Percentiles rank a stretch among this genome's conserved stretches.
phyloP scores from a whole-genome alignment of 1,284 basidiomycete species.

The Xerocomus nothofagi region DNA sequence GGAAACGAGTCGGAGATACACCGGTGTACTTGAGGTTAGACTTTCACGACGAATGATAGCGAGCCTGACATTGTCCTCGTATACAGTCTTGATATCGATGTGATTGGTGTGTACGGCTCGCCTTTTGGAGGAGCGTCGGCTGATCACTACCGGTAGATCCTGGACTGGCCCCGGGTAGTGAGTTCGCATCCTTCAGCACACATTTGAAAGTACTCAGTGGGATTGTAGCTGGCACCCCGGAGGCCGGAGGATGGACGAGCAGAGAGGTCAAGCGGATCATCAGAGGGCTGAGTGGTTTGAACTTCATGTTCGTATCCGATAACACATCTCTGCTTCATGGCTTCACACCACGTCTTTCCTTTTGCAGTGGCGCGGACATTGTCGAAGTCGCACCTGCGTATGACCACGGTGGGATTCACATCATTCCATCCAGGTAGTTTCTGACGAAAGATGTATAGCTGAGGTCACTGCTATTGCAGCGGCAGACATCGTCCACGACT shows the following conservation, averaged over 20 bases:
- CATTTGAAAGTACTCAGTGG: constrained; percentile 7
- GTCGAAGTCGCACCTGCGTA: constrained; percentile 85
- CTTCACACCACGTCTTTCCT: background rate
- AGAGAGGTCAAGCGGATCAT: constrained; percentile 78
- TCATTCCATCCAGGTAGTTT: constrained; percentile 28
- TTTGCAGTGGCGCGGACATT: constrained; percentile 39
- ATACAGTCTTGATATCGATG: constrained; percentile 71
- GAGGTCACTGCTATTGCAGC: constrained; percentile 63
- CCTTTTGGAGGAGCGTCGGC: background rate
- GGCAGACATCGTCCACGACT: constrained; percentile 63
- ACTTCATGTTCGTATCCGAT: constrained; percentile 65
- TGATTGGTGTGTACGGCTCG: constrained; percentile 53
- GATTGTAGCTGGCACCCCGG: constrained; percentile 74
- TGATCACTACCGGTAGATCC: constrained; percentile 54
- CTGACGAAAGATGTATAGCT: constrained; percentile 39
- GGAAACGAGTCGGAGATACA: constrained; percentile 60
- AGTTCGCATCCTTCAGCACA: constrained; percentile 28
- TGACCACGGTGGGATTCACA: constrained; percentile 50
- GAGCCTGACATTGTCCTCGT: constrained; percentile 3
- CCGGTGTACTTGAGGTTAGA: constrained; percentile 74
- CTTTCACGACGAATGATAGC: background rate
- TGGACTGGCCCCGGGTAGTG: constrained; percentile 75
- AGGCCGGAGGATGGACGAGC: constrained; percentile 81
- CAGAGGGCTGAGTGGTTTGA: constrained; percentile 72
- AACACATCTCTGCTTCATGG: background rate